These are phyloP conservation scores for Leptographium procerum DNA, from an alignment of 2,329 filamentous ascomycete genomes.

Conservation along the genomic window DNA sequence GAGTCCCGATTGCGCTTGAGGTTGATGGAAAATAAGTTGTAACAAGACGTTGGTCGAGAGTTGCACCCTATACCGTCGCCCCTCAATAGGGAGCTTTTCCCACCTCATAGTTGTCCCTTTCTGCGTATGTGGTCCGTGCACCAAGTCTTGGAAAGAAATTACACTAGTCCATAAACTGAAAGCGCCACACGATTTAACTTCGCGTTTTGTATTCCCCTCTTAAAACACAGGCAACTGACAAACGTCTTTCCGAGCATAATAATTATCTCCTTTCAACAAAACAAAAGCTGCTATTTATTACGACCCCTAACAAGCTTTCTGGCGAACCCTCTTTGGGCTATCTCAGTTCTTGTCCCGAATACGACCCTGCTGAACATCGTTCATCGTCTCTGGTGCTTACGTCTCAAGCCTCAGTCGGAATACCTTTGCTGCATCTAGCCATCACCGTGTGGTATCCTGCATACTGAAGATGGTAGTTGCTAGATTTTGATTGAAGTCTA, in stretches of 20 bases:
- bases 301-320: neutral
- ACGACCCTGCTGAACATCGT: neutral
- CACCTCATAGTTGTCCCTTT: slow-evolving; percentile 13
- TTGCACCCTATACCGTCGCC: slow-evolving; percentile 8
- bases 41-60: slow-evolving; percentile 3
- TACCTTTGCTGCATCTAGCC: neutral
- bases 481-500: neutral
- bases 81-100: slow-evolving; percentile 12
- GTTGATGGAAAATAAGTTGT: neutral
- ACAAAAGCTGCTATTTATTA: neutral
- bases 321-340: neutral
- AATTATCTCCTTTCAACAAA: neutral
- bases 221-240: neutral
- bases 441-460: neutral
- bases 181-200: slow-evolving; percentile 4
- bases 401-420: neutral
- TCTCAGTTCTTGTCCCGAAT: neutral
- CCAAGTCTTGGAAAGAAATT: neutral
- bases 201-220: neutral
- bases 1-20: neutral
- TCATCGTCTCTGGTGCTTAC: neutral
- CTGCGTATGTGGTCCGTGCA: slow-evolving; percentile 12
- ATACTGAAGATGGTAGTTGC: neutral
- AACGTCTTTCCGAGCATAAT: neutral
- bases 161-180: slow-evolving; percentile 5